Conservation (phyloP, 2,329 filamentous ascomycete species). For the Tricladium varicosporioides region DNA sequence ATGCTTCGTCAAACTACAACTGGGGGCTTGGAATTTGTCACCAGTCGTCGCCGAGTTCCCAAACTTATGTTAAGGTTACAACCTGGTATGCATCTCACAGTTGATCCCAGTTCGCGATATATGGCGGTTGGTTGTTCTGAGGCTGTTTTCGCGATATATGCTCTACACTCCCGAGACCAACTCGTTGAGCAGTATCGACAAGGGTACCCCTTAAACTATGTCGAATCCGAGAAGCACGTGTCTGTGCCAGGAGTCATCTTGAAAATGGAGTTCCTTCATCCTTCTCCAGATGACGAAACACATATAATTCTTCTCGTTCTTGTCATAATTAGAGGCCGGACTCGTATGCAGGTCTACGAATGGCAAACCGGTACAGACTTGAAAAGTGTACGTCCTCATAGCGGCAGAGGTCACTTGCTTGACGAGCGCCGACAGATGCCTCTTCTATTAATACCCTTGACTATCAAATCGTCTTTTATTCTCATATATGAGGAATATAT, state of each 20-base stretch:
- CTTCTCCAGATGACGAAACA: conserved; percentile 61
- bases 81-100: conserved; percentile 65
- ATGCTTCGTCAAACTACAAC: conserved; percentile 56
- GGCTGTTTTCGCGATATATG: conserved; percentile 68
- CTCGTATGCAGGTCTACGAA: conserved; percentile 56
- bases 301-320: conserved; percentile 76
- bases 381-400: conserved; percentile 42
- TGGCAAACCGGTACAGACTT: conserved; percentile 56
- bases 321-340: conserved; percentile 46
- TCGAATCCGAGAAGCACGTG: conserved; percentile 43
- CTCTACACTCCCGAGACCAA: conserved; percentile 56
- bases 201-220: conserved; percentile 51
- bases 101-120: conserved; percentile 73
- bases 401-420: conserved; percentile 49
- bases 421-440: conserved; percentile 57
- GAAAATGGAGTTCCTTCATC: conserved; percentile 82
- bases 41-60: conserved; percentile 55
- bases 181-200: conserved; percentile 50
- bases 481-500: conserved; percentile 62
- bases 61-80: conserved; percentile 49
- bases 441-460: conserved; percentile 69
- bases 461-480: conserved; percentile 68
- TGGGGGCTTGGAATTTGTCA: conserved; percentile 38
- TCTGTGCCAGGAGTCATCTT: conserved; percentile 70
- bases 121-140: conserved; percentile 70